Evolutionary conservation across 2,329 filamentous ascomycete genomes (phyloP).

Genomic region (Pseudogymnoascus sp.): DNA sequence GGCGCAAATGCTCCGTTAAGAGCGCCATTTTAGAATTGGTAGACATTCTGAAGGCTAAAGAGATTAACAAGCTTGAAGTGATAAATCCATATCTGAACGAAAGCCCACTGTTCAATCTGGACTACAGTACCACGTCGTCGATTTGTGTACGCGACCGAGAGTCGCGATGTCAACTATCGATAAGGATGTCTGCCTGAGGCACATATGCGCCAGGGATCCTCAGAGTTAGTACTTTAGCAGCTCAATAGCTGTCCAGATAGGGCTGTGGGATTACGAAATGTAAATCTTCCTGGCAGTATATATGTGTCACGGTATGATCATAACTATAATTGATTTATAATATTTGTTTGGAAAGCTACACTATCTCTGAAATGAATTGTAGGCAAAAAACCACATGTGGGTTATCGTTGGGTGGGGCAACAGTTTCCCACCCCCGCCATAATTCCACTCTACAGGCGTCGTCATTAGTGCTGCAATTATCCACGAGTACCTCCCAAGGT

Average conservation of each 20-base stretch:
- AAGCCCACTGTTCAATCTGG: background rate
- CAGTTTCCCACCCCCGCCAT: background rate
- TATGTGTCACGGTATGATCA: background rate
- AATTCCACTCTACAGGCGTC: background rate
- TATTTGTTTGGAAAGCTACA: background rate
- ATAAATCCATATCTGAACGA: slow-evolving; percentile 1
- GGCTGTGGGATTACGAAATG: background rate
- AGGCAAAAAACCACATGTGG: background rate
- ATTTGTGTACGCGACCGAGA: slow-evolving; percentile 4
- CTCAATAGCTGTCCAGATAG: background rate
- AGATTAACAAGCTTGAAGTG: background rate
- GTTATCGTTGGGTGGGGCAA: background rate
- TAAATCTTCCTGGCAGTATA: background rate
- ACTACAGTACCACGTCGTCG: background rate
- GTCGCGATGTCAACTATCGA: slow-evolving; percentile 1
- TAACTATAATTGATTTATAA: background rate
- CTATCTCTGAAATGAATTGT: background rate
- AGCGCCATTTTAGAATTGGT: slow-evolving; percentile 45
- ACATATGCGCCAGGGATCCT: background rate
- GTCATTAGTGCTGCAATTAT: slow-evolving; percentile 3
- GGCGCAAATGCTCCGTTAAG: slow-evolving; percentile 91
- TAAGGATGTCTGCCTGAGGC: background rate
- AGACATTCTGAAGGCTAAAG: slow-evolving; percentile 19
- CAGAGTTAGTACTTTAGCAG: background rate
- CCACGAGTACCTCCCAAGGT: slow-evolving; percentile 2